Conservation (phyloP, 441 rosid genomes). For the Euphorbia schlechtendalii region DNA sequence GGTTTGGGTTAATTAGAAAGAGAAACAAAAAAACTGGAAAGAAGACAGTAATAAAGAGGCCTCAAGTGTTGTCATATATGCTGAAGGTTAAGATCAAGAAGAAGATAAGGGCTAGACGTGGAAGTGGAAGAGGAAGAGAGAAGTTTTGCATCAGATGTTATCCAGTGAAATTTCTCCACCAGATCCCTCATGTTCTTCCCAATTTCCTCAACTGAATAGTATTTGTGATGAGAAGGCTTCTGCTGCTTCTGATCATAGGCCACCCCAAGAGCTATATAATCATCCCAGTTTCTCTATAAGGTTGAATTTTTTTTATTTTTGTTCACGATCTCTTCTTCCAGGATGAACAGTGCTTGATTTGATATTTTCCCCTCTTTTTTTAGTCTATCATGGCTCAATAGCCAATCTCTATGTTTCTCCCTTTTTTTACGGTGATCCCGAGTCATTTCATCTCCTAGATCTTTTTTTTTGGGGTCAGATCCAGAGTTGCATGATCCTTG, state of each 20-base stretch:
- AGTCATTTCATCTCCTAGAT: conserved; percentile 17
- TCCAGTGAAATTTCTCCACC: conserved; percentile 72
- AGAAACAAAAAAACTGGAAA: neutral
- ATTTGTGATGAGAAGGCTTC: conserved; percentile 41
- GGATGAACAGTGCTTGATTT: conserved; percentile 15
- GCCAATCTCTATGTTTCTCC: conserved; percentile 6
- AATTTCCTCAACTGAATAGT: conserved; percentile 38
- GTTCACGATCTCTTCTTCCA: conserved; percentile 14
- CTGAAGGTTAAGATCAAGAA: conserved; percentile 43
- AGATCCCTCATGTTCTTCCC: conserved; percentile 61
- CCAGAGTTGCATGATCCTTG: conserved; percentile 31
- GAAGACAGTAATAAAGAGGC: conserved; percentile 15
- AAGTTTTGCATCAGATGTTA: conserved; percentile 88
- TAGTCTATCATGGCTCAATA: conserved; percentile 21
- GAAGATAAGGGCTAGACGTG: conserved; percentile 35
- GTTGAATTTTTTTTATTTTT: conserved; percentile 28
- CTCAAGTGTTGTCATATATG: conserved; percentile 44
- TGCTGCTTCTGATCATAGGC: conserved; percentile 25
- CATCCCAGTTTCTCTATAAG: conserved; percentile 79
- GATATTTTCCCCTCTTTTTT: neutral
- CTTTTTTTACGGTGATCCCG: conserved; percentile 14
- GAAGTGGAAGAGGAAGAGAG: conserved; percentile 36
- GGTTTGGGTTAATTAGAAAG: conserved; percentile 15
- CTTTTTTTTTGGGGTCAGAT: conserved; percentile 38
- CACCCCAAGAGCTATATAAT: conserved; percentile 27